A percentile compares a stretch with the other conserved stretches of the same genome.
These are phyloP conservation scores for Tetrahymena thermophila DNA, from an alignment of 73 alveolate genomes.

Conservation along the genomic window DNA sequence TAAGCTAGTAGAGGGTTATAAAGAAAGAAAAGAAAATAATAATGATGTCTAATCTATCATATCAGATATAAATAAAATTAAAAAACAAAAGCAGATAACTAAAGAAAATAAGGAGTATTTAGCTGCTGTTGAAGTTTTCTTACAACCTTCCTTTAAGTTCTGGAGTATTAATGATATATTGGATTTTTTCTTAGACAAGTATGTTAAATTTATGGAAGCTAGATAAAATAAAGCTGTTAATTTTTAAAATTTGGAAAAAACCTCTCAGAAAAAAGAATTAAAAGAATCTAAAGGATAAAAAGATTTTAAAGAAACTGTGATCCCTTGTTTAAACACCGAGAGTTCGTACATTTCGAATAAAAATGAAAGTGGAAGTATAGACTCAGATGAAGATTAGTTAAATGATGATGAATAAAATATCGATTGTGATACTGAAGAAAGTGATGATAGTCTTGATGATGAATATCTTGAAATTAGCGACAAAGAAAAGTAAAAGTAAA, in stretches of 20 bases:
- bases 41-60: neutral
- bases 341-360: neutral
- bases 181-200: neutral
- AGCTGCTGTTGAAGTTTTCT: neutral
- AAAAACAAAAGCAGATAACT: neutral
- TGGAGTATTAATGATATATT: neutral
- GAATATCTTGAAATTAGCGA: neutral
- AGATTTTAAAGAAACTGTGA: neutral
- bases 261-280: too few species aligned
- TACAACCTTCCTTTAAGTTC: neutral
- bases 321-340: neutral
- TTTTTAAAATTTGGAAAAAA: neutral
- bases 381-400: neutral
- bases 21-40: neutral
- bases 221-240: neutral
- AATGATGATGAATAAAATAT: neutral
- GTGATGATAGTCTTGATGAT: neutral
- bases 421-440: neutral
- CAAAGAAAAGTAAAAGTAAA: neutral
- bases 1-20: neutral
- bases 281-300: too few species aligned
- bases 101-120: neutral
- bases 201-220: neutral
- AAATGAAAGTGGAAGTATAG: neutral
- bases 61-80: neutral